Evolutionary conservation across 2,329 filamentous ascomycete species (phyloP).

Genomic region (Penicillium aurantiogriseum): DNA sequence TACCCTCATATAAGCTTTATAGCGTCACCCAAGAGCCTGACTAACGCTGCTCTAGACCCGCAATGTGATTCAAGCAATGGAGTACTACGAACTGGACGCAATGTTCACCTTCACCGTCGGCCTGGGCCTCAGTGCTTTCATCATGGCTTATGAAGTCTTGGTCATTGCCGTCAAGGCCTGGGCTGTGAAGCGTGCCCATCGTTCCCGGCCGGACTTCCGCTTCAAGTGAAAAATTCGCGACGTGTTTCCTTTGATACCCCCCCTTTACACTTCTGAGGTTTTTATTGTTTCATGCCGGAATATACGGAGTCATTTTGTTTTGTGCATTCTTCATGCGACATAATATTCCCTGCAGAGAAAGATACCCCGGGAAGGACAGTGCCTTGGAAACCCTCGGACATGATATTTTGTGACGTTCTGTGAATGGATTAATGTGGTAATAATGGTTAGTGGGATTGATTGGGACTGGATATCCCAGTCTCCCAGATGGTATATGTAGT

Average conservation of each 20-base stretch:
- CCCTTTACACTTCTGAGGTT: constrained; percentile 13
- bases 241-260: constrained; percentile 19
- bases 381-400: not conserved
- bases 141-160: constrained; percentile 82
- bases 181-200: constrained; percentile 57
- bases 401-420: not conserved
- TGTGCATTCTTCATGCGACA: not conserved
- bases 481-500: not conserved
- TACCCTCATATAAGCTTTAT: not conserved
- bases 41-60: constrained; percentile 56
- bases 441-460: not conserved
- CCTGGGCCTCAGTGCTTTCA: constrained; percentile 75
- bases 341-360: not conserved
- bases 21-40: constrained; percentile 8
- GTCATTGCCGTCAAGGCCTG: constrained; percentile 84
- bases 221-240: constrained; percentile 26
- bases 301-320: constrained; percentile 1
- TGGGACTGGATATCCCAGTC: not conserved
- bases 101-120: constrained; percentile 93
- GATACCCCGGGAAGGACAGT: not conserved
- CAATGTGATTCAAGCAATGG: constrained; percentile 75
- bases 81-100: constrained; percentile 72
- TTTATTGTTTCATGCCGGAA: constrained; percentile 1
- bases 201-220: constrained; percentile 31
- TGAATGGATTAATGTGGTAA: constrained; percentile 7